Percentiles rank a stretch among this genome's conserved stretches.
phyloP scores from a whole-genome alignment of 306 rosid species.

The Begonia fuchsioides region DNA sequence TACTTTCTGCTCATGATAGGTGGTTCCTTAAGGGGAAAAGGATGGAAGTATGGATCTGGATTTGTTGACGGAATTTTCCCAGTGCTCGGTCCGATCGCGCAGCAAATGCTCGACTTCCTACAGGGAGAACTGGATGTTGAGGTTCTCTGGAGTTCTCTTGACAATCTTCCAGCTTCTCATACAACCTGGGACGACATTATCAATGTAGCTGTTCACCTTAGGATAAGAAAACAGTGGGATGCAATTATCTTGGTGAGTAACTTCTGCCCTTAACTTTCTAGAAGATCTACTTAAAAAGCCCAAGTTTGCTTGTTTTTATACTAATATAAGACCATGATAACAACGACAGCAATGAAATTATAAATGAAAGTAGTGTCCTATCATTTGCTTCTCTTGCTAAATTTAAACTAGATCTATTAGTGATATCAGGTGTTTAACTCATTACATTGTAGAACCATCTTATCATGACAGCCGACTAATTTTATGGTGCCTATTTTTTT shows the following conservation, averaged over 20 bases:
- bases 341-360: no score
- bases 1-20: constrained; percentile 23
- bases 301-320: no score
- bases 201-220: constrained; percentile 75
- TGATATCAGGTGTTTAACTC: no score
- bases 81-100: constrained; percentile 59
- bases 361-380: no score
- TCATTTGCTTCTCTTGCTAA: no score
- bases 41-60: constrained; percentile 95
- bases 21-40: constrained; percentile 85
- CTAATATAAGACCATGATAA: no score
- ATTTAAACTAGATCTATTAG: no score
- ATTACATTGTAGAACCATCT: no score
- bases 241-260: constrained; percentile 57
- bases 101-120: constrained; percentile 44
- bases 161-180: constrained; percentile 54
- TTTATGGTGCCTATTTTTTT: no score
- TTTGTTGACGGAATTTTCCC: constrained; percentile 92
- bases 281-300: no score
- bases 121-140: constrained; percentile 34
- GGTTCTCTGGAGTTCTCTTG: constrained; percentile 49
- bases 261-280: neutral
- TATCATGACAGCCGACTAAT: no score
- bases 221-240: constrained; percentile 66
- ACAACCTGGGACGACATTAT: constrained; percentile 73